Evolutionary conservation across 2,329 filamentous ascomycete species (phyloP).

Genomic region (Coniella vitis): DNA sequence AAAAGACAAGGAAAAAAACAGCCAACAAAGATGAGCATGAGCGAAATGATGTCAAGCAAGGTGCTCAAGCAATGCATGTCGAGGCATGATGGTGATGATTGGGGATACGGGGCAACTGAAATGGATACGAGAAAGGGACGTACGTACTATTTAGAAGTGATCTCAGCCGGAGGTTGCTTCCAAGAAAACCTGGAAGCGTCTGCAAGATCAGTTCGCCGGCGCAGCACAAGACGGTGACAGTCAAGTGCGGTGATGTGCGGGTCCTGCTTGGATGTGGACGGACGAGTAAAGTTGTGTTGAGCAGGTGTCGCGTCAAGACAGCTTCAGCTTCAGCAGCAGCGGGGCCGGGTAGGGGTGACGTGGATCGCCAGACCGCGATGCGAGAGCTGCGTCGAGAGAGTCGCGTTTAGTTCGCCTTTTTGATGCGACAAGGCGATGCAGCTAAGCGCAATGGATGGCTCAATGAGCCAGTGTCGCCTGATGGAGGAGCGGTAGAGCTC

Average conservation of each 20-base stretch:
- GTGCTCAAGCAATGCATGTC: not conserved
- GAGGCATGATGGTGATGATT: not conserved
- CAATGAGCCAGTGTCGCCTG: slow-evolving; percentile 11
- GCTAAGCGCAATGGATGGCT: slow-evolving; percentile 3
- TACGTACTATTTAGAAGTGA: slow-evolving; percentile 18
- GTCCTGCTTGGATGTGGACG: not conserved
- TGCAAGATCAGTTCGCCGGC: slow-evolving; percentile 9
- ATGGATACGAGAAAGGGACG: slow-evolving; percentile 1
- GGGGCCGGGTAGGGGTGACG: slow-evolving; percentile 10
- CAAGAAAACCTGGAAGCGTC: slow-evolving; percentile 14
- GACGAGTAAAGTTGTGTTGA: not conserved
- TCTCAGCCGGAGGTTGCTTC: slow-evolving; percentile 16
- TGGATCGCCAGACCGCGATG: slow-evolving; percentile 13
- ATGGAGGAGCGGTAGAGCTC: slow-evolving; percentile 1
- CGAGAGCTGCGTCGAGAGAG: slow-evolving; percentile 4
- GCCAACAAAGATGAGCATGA: not conserved
- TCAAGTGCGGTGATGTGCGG: not conserved
- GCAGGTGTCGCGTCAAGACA: slow-evolving; percentile 14
- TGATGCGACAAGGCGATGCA: not conserved
- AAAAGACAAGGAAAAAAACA: not conserved
- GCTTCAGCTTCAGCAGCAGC: slow-evolving; percentile 16
- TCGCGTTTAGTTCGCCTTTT: slow-evolving; percentile 11
- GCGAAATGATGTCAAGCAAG: not conserved
- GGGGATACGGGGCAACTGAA: not conserved
- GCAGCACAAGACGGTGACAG: slow-evolving; percentile 1